Base-by-base conservation (phyloP, 2,329 filamentous ascomycete genomes). In the Apiospora kogelbergensis region DNA sequence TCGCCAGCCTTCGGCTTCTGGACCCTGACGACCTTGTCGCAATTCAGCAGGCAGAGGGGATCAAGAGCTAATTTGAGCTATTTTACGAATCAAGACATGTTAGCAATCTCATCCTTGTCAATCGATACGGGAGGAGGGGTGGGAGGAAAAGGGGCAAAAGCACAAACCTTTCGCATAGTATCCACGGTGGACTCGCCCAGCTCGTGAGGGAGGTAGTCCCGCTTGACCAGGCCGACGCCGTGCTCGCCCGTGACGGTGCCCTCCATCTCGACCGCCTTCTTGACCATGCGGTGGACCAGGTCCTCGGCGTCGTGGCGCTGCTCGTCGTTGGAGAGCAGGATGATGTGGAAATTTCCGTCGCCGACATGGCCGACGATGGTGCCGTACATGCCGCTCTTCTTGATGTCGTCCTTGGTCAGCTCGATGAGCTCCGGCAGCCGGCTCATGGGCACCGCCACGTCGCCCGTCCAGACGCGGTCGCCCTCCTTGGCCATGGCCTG, bases 241-340 rank as follows among this genome's bases (percentile, higher is more conserved):
- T 97, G 93, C 80, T 97, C 93, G 67, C 93, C 93, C 15, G 93
- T 95, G 1, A 94, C 93, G 0, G 93, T 96, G 10, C 93, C 93
- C 80, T 96, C 93, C 83, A 94, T 87, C 81, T 94, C 92, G 65
- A 97, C 90, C 0, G 93, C 93, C 71, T 92, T 86, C 85, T 95
- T 94, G 68, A 95, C 92, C 93, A 96, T 96, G 69, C 89, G 86
- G 77, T 95, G 92, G 33, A 96, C 91, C 33, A 95, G 83, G 48
- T 86, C 85, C 76, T 94, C 91, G 2, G 91, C 91, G 68, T 87
- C 85, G 69, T 84, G 81, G 72, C 90, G 86, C 79, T 95, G 89
- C 26, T 84, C 81, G n/a, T 92, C 88, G 69, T 89, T 91, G 76
- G 88, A 89, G 9, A 88, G 76, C 22, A 90, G 76, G 66, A 89